phyloP scores from a whole-genome alignment of 1,139 yeast species.

The Zygosaccharomyces pseudobailii region DNA sequence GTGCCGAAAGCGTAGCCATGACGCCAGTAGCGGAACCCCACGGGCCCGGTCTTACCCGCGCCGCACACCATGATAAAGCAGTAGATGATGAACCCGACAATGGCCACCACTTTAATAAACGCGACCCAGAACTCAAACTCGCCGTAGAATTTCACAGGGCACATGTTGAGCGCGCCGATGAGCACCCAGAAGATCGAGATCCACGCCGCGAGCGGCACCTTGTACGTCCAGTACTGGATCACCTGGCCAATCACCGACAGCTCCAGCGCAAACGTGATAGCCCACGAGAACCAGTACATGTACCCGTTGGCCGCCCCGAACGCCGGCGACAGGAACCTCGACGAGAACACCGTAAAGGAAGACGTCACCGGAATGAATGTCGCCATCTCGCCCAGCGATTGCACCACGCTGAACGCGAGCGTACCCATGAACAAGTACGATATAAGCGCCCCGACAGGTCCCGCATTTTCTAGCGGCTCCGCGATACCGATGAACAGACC shows the following conservation, averaged over 20 bases:
- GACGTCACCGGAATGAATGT: constrained; percentile 66
- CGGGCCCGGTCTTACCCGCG: constrained; percentile 64
- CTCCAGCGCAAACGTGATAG: constrained; percentile 79
- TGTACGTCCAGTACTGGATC: constrained; percentile 68
- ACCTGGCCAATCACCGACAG: constrained; percentile 78
- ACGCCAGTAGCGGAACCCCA: constrained; percentile 88
- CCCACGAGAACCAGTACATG: constrained; percentile 87
- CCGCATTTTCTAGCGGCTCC: constrained; percentile 52
- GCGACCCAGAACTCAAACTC: constrained; percentile 73
- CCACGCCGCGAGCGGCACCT: constrained; percentile 68
- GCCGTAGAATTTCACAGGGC: constrained; percentile 64
- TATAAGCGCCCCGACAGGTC: constrained; percentile 66
- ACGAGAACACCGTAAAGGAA: constrained; percentile 53
- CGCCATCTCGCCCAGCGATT: constrained; percentile 72
- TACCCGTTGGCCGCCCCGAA: constrained; percentile 81
- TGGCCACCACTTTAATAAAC: constrained; percentile 63
- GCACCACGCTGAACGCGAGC: constrained; percentile 60
- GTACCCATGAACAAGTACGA: constrained; percentile 64
- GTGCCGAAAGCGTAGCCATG: constrained; percentile 84
- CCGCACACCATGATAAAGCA: constrained; percentile 75
- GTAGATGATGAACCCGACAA: constrained; percentile 66
- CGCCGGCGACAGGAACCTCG: constrained; percentile 53
- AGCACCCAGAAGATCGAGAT: constrained; percentile 62
- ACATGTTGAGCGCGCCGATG: constrained; percentile 48
- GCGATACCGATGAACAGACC: constrained; percentile 59